phyloP scores from a whole-genome alignment of 805 yeast species.

The Cyberlindnera galapagoensis region DNA sequence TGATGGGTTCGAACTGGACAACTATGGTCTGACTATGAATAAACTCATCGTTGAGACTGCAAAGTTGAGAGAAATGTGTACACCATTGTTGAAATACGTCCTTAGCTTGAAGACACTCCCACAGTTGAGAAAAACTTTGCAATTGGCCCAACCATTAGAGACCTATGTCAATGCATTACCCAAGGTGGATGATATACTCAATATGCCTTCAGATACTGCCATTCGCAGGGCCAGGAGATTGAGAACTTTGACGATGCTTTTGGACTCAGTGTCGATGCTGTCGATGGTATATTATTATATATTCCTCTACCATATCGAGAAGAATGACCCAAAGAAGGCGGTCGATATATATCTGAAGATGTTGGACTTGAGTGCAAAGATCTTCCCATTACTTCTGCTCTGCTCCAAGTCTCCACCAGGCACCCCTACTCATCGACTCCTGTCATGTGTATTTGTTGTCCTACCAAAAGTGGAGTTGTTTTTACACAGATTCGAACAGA shows the following conservation, averaged over 20 bases:
- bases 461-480: conserved; percentile 16
- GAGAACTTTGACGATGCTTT: background rate
- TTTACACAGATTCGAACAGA: conserved; percentile 10
- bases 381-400: too few relatives aligned
- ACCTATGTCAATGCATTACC: background rate
- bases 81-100: conserved; percentile 10
- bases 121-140: conserved; percentile 4
- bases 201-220: conserved; percentile 7
- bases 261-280: conserved; percentile 6
- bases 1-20: conserved; percentile 7
- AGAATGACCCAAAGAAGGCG: conserved; percentile 4
- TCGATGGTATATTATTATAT: conserved; percentile 15
- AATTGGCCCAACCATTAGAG: conserved; percentile 5
- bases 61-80: conserved; percentile 5
- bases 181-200: conserved; percentile 6
- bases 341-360: conserved; percentile 4
- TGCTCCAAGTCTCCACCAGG: too few relatives aligned
- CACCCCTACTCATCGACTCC: too few relatives aligned
- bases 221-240: conserved; percentile 6
- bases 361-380: background rate
- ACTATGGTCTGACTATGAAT: too few relatives aligned
- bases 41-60: conserved; percentile 9
- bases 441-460: conserved; percentile 4
- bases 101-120: conserved; percentile 10
- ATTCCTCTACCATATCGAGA: conserved; percentile 11